Evolutionary conservation across 208 protist species (phyloP), one percentile per base, ranked within the genome.

Genomic region (Acanthamoeba rhysodes): DNA sequence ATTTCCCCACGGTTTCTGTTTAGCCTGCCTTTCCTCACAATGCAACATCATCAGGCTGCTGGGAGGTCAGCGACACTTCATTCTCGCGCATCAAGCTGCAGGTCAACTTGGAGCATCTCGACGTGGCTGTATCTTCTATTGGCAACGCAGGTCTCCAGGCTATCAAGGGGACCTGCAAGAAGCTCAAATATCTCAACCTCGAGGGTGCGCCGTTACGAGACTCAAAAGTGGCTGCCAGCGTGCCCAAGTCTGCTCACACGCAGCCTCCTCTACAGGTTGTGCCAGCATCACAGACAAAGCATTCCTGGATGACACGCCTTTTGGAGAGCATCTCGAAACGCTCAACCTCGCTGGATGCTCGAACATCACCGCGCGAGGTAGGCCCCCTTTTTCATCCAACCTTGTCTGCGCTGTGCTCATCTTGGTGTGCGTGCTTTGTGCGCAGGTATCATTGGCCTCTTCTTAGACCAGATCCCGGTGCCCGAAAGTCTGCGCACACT

Each of bases 81-180:
- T 93, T 93, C 34, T 27, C 34, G 29, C 59, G 50, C 20, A 93
- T 93, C 41, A 76, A 72, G 62, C 37, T 93, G 88, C 88, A 93
- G 62, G 41, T 45, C 24, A 20, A 20, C 6, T 57, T 93, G 22
- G 88, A 93, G 41, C 66, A 78, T 57, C 27, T 93, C 8, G 66
- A 93, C 34, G 59, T 93, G 59, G 88, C 64, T 22, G 88, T 93
- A 14, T 80, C 88, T 0, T 72, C 62, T 27, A 78, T 93, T 29
- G 88, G 88, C 53, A 32, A 76, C 62, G 45, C 59, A 6, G 88
- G 88, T 0, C 88, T 93, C 14, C 59, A 14, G 6, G 37, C 59
- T 0, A 93, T 93, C 29, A 32, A 50, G 27, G 41, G 20, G 2
- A 78, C 66, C 37, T 93, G 88, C 34, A 92, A 92, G 24, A 50